phyloP scores from a whole-genome alignment of 2,329 filamentous ascomycete genomes.

The Elsinoe perseae region DNA sequence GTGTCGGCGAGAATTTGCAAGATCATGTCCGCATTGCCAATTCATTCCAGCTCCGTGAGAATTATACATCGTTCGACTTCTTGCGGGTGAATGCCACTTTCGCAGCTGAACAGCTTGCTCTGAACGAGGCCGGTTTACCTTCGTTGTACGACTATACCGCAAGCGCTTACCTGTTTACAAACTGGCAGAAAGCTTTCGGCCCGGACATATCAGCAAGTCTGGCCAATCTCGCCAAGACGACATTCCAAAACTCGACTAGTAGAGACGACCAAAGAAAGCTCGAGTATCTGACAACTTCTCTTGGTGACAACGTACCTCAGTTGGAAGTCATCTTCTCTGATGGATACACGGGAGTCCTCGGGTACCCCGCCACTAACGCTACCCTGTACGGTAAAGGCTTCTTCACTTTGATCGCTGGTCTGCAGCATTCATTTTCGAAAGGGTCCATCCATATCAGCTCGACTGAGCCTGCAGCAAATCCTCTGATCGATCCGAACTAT shows the following conservation, averaged over 20 bases:
- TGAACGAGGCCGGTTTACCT: constrained; percentile 50
- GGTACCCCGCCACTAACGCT: constrained; percentile 28
- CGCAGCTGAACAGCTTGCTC: constrained; percentile 74
- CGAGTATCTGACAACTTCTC: constrained; percentile 29
- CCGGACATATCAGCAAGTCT: constrained; percentile 24
- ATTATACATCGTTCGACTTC: constrained; percentile 31
- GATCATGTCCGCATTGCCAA: constrained; percentile 23
- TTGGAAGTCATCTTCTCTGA: constrained; percentile 41
- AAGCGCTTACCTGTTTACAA: constrained; percentile 36
- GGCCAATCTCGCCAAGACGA: constrained; percentile 29
- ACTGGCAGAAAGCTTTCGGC: constrained; percentile 35
- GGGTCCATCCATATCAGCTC: constrained; percentile 27
- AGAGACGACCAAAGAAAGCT: constrained; percentile 35
- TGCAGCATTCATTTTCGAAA: constrained; percentile 34
- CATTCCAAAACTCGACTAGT: constrained; percentile 25
- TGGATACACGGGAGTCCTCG: constrained; percentile 37
- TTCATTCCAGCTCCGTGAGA: constrained; percentile 26
- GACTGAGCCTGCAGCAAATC: constrained; percentile 18
- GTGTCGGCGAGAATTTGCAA: constrained; percentile 31
- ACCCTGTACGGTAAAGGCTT: constrained; percentile 26
- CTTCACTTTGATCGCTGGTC: constrained; percentile 20
- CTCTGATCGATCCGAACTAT: constrained; percentile 25
- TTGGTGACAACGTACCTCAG: constrained; percentile 30
- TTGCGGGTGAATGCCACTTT: constrained; percentile 71
- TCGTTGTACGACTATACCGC: constrained; percentile 37